phyloP scores from a whole-genome alignment of 768 basidiomycete genomes.

The Russula brevipes region DNA sequence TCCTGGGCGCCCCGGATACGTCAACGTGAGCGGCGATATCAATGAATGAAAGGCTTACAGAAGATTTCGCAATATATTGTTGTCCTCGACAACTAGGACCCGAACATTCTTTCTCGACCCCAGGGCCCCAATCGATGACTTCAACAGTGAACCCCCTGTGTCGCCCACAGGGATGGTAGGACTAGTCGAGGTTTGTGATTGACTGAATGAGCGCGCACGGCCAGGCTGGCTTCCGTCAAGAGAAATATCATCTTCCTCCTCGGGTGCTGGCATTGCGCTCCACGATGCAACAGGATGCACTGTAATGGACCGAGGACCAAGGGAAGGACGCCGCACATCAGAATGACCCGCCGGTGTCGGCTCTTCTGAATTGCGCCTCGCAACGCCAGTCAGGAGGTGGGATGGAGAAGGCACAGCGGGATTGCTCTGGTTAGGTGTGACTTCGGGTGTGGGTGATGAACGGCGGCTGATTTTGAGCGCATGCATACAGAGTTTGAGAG shows the following conservation, averaged over 20 bases:
- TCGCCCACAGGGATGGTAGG: constrained; percentile 50
- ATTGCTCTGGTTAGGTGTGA: constrained; percentile 5
- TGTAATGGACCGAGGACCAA: constrained; percentile 51
- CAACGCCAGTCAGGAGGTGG: constrained; percentile 9
- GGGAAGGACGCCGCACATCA: constrained; percentile 41
- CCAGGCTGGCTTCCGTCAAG: constrained; percentile 21
- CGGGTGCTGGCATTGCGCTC: constrained; percentile 33
- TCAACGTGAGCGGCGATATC: constrained; percentile 5
- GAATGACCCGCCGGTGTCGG: not conserved
- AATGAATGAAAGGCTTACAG: constrained; percentile 48
- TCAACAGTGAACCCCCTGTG: constrained; percentile 63
- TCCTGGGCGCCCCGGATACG: constrained; percentile 33
- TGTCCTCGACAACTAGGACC: constrained; percentile 88
- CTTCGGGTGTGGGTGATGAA: constrained; percentile 30
- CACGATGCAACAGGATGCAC: constrained; percentile 39
- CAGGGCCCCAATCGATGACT: constrained; percentile 54
- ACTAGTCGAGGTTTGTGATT: constrained; percentile 27
- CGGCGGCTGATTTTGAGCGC: constrained; percentile 44
- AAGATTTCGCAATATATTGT: constrained; percentile 74
- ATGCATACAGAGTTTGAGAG: constrained; percentile 60
- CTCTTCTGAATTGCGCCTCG: constrained; percentile 50
- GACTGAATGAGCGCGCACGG: constrained; percentile 19
- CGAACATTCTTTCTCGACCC: constrained; percentile 46
- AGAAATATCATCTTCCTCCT: constrained; percentile 35
- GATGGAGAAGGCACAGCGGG: not conserved